These are phyloP conservation scores for Exophiala calicioides DNA, from an alignment of 2,329 filamentous ascomycete genomes.

Conservation along the genomic window DNA sequence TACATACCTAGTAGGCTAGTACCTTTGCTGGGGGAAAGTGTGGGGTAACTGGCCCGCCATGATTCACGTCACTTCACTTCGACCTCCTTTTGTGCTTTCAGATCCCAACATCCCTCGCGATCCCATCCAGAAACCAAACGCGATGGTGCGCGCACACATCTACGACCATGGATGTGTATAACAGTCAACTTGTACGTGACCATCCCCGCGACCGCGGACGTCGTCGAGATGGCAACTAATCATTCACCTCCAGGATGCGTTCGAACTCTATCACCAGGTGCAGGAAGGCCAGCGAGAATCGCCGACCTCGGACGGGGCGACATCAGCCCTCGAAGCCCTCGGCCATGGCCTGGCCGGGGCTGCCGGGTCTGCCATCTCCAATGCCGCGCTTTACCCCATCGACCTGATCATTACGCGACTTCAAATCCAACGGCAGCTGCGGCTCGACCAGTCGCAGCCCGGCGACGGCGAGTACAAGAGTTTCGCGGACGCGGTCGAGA, in stretches of 20 bases:
- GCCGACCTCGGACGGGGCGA: slow-evolving; percentile 36
- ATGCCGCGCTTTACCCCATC: slow-evolving; percentile 76
- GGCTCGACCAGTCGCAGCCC: slow-evolving; percentile 36
- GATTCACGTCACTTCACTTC: not conserved
- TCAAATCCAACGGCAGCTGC: slow-evolving; percentile 70
- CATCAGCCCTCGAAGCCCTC: slow-evolving; percentile 65
- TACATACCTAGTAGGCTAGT: too few species aligned
- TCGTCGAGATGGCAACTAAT: not conserved
- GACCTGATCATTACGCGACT: slow-evolving; percentile 79
- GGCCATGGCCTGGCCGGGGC: slow-evolving; percentile 82
- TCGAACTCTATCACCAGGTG: slow-evolving; percentile 47
- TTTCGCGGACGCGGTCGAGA: slow-evolving; percentile 67
- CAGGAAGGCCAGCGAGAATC: slow-evolving; percentile 37
- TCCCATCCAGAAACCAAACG: not conserved
- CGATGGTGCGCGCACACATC: slow-evolving; percentile 7
- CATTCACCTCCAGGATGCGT: slow-evolving; percentile 39
- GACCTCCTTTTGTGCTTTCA: not conserved
- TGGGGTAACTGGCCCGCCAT: slow-evolving; percentile 14
- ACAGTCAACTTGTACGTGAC: slow-evolving; percentile 27
- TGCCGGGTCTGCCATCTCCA: slow-evolving; percentile 74
- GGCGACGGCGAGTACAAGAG: slow-evolving; percentile 60
- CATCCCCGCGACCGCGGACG: not conserved
- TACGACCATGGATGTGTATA: slow-evolving; percentile 26
- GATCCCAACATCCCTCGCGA: not conserved
- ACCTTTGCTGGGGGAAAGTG: slow-evolving; percentile 6